phyloP scores from a whole-genome alignment of 2,329 filamentous ascomycete genomes.

The Phaeosphaeria sp. region DNA sequence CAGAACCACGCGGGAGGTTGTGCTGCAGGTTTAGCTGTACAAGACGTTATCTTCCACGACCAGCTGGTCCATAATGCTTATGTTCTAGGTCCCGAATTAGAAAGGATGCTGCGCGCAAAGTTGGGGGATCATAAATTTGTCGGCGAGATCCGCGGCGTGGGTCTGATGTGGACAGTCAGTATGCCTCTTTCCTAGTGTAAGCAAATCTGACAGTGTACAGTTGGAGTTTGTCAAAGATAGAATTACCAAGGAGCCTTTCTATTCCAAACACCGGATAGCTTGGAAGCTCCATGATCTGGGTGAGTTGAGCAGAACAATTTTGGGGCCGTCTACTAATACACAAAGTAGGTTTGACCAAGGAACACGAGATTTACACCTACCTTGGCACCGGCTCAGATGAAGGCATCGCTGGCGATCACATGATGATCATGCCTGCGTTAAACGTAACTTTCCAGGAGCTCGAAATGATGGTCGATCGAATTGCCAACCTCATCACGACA shows the following conservation, averaged over 20 bases:
- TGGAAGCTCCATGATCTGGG: slow-evolving; percentile 61
- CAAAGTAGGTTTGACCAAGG: slow-evolving; percentile 47
- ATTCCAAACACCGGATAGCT: slow-evolving; percentile 53
- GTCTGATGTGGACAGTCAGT: slow-evolving; percentile 65
- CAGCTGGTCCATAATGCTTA: slow-evolving; percentile 66
- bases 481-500: slow-evolving; percentile 60
- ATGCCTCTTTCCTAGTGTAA: neutral
- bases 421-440: slow-evolving; percentile 74
- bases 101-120: slow-evolving; percentile 50
- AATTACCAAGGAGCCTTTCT: slow-evolving; percentile 61
- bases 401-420: slow-evolving; percentile 68
- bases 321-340: neutral
- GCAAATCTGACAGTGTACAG: slow-evolving; percentile 34
- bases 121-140: slow-evolving; percentile 59
- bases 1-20: slow-evolving; percentile 68
- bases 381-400: slow-evolving; percentile 69
- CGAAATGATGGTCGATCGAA: slow-evolving; percentile 60
- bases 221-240: slow-evolving; percentile 67
- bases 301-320: slow-evolving; percentile 14
- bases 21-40: slow-evolving; percentile 68
- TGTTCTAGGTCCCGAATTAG: slow-evolving; percentile 60
- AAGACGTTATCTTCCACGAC: slow-evolving; percentile 64
- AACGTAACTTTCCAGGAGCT: slow-evolving; percentile 66
- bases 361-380: slow-evolving; percentile 66
- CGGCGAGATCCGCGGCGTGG: slow-evolving; percentile 67